phyloP scores from a whole-genome alignment of 441 rosid genomes.

The Erodium trifolium region DNA sequence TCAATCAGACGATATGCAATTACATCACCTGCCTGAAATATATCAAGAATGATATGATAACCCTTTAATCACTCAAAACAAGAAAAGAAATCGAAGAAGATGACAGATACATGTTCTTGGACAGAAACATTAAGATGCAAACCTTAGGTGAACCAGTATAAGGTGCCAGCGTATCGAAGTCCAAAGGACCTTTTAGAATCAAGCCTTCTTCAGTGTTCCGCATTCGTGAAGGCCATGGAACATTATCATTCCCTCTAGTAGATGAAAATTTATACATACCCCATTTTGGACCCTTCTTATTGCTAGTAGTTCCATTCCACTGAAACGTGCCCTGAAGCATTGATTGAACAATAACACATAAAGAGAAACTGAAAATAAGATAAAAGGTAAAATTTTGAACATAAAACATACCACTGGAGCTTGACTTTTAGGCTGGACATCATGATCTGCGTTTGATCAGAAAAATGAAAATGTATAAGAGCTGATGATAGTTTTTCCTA shows the following conservation, averaged over 20 bases:
- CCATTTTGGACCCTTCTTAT: constrained; percentile 82
- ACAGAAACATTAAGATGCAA: constrained; percentile 18
- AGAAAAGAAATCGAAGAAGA: background rate
- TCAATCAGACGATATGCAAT: constrained; percentile 84
- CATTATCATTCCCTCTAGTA: constrained; percentile 31
- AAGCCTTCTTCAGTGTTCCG: constrained; percentile 29
- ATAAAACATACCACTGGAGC: too few species aligned
- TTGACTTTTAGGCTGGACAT: too few species aligned
- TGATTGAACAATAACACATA: constrained; percentile 7
- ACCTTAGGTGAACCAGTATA: constrained; percentile 71
- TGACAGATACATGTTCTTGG: constrained; percentile 8
- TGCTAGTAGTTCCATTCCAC: constrained; percentile 83
- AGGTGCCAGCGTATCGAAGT: constrained; percentile 58
- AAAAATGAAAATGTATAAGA: too few species aligned
- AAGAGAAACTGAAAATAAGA: constrained; percentile 14
- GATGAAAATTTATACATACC: constrained; percentile 54
- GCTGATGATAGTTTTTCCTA: too few species aligned
- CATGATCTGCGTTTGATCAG: too few species aligned
- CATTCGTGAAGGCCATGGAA: constrained; percentile 31
- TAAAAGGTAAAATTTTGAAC: background rate
- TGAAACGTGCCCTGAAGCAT: constrained; percentile 44
- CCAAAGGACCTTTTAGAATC: constrained; percentile 25
- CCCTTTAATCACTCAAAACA: constrained; percentile 6
- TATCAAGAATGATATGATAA: constrained; percentile 10
- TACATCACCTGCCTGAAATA: constrained; percentile 74